A percentile compares a stretch with the other conserved stretches of the same genome.
phyloP scores from a whole-genome alignment of 2,329 filamentous ascomycete genomes.

The Fusarium napiforme region DNA sequence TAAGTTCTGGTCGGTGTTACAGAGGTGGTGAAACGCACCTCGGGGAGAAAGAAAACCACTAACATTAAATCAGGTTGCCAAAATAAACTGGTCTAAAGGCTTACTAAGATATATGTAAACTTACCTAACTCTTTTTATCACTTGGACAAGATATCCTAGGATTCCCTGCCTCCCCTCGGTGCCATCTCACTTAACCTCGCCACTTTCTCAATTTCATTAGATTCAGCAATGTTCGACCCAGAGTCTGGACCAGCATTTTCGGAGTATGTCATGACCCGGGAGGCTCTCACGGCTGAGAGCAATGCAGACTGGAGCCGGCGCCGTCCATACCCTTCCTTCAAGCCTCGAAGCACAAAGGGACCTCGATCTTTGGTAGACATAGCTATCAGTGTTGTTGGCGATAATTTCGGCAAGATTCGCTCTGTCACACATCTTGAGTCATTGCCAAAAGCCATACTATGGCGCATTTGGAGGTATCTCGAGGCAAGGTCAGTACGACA shows the following conservation, averaged over 20 bases:
- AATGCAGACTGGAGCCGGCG: slow-evolving; percentile 51
- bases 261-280: slow-evolving; percentile 51
- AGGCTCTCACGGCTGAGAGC: slow-evolving; percentile 36
- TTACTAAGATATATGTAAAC: background rate
- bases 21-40: background rate
- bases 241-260: slow-evolving; percentile 51
- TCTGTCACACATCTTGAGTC: slow-evolving; percentile 48
- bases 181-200: background rate
- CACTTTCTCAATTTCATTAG: background rate
- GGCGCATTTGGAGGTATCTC: slow-evolving; percentile 54
- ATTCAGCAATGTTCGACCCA: slow-evolving; percentile 48
- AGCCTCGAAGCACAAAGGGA: slow-evolving; percentile 45
- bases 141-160: background rate
- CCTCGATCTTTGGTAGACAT: slow-evolving; percentile 54
- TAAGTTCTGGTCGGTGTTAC: background rate
- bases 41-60: background rate
- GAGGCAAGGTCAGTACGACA: slow-evolving; percentile 51
- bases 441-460: slow-evolving; percentile 50
- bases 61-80: background rate
- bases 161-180: background rate
- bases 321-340: slow-evolving; percentile 45
- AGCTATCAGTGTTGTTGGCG: slow-evolving; percentile 51
- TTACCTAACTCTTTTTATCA: background rate
- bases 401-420: slow-evolving; percentile 50
- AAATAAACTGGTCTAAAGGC: background rate